A percentile compares a stretch with the other conserved stretches of the same genome.
phyloP scores from a whole-genome alignment of 2,329 filamentous ascomycete genomes.

The Aulographum hederae region DNA sequence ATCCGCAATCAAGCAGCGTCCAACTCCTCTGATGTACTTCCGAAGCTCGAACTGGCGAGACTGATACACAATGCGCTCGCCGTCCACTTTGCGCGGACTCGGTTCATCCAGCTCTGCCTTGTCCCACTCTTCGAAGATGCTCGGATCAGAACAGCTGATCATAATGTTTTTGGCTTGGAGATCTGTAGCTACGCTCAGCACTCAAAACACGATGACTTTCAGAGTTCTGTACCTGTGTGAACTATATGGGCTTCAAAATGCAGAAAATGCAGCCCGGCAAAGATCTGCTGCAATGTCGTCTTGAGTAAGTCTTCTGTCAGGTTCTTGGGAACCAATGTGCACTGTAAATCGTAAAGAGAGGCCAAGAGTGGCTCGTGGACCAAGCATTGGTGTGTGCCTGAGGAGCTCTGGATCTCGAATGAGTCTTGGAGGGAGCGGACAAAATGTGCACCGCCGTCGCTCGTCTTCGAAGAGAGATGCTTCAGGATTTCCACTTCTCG shows the following conservation, averaged over 20 bases:
- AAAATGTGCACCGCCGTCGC: too few species aligned
- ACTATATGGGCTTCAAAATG: neutral
- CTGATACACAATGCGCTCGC: constrained; percentile 12
- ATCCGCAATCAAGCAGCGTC: constrained; percentile 6
- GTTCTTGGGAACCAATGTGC: neutral
- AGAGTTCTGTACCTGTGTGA: too few species aligned
- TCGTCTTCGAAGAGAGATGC: too few species aligned
- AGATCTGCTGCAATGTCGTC: neutral
- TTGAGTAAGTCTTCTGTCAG: neutral
- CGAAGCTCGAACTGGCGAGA: constrained; percentile 10
- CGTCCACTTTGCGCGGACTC: constrained; percentile 11
- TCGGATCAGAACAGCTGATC: neutral
- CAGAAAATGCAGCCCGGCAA: neutral
- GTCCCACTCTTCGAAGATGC: neutral
- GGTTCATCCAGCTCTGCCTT: neutral
- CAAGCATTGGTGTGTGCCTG: neutral
- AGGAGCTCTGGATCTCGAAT: neutral
- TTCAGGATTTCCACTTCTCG: too few species aligned
- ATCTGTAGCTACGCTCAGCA: neutral
- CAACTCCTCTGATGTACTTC: constrained; percentile 6
- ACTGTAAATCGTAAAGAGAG: neutral
- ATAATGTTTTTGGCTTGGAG: neutral
- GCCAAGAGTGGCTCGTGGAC: neutral
- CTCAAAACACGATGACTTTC: too few species aligned
- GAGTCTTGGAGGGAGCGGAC: neutral